Evolutionary conservation across 768 basidiomycete species (phyloP), one percentile per base, ranked within the genome.

Genomic region (Collybia nuda): DNA sequence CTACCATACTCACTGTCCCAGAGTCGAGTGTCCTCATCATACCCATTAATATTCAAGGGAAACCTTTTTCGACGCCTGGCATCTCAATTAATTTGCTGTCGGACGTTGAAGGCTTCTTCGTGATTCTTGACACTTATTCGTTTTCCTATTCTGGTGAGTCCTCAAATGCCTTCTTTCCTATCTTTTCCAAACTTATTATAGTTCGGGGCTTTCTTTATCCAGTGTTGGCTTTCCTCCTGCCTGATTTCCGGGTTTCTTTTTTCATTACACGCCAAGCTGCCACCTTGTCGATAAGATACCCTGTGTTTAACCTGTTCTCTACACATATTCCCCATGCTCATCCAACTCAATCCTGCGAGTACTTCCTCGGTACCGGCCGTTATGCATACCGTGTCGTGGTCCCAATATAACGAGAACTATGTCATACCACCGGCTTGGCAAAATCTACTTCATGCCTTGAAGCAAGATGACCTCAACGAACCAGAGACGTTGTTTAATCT

Each of bases 301-400:
- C 88, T 19, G 60, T 68, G 23, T 70, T 73, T 3, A 67, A 72
- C 32, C 5, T 32, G 12, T 14, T 3, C 14, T 32, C 14, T 11
- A 14, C 14, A 11, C 32, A 11, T 32, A 32, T 32, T 26, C 32
- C 32, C 9, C 32, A 32, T 3, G 56, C 69, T 2, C 69, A 77
- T 37, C 9, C 32, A 32, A 32, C 32, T 32, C 32, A 32, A 32
- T 11, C 32, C 32, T 32, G 32, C 32, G 6, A 32, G 32, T 32
- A 32, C 32, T 32, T 32, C 32, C 2, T 32, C 32, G 32, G 57
- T 76, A 26, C 76, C 83, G 11, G 75, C 78, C 37, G 78, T 89
- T 52, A 72, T 84, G 56, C 85, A 86, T 64, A 76, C 73, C 2
- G 62, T 88, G 39, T 87, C 56, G 69, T 75, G 14, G 67, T 86